Conservation (phyloP, 228 moss, liverwort and hornwort genomes). For the Sphagnum magellanicum region DNA sequence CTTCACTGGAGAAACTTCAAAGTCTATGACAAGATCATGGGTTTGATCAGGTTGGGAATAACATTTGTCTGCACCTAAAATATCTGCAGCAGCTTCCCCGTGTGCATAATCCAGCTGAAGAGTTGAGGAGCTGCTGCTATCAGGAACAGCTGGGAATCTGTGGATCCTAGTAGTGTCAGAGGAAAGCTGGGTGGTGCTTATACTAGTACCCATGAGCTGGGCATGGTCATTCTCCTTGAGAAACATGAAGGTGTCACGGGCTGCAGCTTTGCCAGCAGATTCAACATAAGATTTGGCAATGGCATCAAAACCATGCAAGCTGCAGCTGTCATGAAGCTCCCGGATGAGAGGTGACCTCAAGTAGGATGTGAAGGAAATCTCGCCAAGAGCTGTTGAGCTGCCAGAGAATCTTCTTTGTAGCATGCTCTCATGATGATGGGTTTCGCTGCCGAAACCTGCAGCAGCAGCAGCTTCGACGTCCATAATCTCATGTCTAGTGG, state of each 20-base stretch:
- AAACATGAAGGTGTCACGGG: slow-evolving; percentile 64
- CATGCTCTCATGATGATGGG: no score
- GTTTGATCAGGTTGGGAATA: no score
- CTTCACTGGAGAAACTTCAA: slow-evolving; percentile 12
- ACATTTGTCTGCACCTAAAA: no score
- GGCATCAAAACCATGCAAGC: slow-evolving; percentile 64
- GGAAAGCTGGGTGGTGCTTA: neutral
- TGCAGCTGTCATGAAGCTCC: slow-evolving; percentile 20
- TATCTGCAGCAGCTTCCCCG: no score
- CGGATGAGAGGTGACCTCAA: slow-evolving; percentile 47
- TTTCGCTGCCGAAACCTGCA: no score
- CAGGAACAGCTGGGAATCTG: neutral
- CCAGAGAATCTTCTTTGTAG: slow-evolving; percentile 44
- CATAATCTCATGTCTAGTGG: no score
- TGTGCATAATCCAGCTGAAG: no score
- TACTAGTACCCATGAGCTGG: slow-evolving; percentile 7
- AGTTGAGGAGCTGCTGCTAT: neutral
- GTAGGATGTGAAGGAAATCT: no score
- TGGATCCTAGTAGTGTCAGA: neutral
- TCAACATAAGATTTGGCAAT: slow-evolving; percentile 61
- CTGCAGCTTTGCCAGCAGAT: slow-evolving; percentile 73
- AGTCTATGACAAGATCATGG: no score
- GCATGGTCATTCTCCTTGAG: slow-evolving; percentile 61
- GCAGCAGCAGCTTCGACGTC: no score
- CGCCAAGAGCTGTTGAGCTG: slow-evolving; percentile 5